These are phyloP conservation scores for Pyrrhoderma noxium DNA, from an alignment of 1,284 basidiomycete species.

Conservation along the genomic window DNA sequence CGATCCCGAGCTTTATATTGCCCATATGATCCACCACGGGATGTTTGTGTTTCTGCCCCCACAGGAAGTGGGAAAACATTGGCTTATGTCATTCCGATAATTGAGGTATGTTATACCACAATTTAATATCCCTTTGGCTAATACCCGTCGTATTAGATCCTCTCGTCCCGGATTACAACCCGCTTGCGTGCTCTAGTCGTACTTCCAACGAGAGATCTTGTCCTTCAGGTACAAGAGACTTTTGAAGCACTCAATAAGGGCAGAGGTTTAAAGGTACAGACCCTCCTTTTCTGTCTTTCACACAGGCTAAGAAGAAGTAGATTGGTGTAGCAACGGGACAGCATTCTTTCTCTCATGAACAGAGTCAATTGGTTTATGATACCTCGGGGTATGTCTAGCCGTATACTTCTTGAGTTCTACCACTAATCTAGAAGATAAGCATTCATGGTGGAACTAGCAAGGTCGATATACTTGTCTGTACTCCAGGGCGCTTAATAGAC, in stretches of 20 bases:
- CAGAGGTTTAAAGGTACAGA: constrained; percentile 72
- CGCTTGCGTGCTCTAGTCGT: constrained; percentile 88
- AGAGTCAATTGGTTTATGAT: constrained; percentile 61
- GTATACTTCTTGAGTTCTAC: constrained; percentile 1
- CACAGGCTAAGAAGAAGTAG: constrained; percentile 31
- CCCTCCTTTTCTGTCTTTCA: background rate
- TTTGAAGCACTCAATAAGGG: constrained; percentile 83
- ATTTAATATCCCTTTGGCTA: constrained; percentile 4
- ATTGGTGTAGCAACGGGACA: constrained; percentile 78
- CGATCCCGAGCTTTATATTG: constrained; percentile 52
- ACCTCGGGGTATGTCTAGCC: constrained; percentile 18
- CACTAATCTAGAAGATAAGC: constrained; percentile 29
- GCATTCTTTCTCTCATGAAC: constrained; percentile 79
- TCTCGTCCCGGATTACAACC: constrained; percentile 69
- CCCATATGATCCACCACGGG: constrained; percentile 64
- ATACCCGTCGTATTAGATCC: constrained; percentile 38
- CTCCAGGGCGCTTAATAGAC: constrained; percentile 92
- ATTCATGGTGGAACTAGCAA: constrained; percentile 74
- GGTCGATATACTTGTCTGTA: constrained; percentile 92
- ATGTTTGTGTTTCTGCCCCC: constrained; percentile 95
- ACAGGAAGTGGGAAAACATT: constrained; percentile 97
- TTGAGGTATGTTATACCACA: constrained; percentile 53
- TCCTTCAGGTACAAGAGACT: constrained; percentile 86
- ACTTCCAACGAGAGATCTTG: constrained; percentile 93
- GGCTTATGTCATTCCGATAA: constrained; percentile 87